Percentiles rank a stretch among this genome's conserved stretches.
Conservation (phyloP, 192 early-diverging fungal genomes). For the Rhizoclosmatium globosum region DNA sequence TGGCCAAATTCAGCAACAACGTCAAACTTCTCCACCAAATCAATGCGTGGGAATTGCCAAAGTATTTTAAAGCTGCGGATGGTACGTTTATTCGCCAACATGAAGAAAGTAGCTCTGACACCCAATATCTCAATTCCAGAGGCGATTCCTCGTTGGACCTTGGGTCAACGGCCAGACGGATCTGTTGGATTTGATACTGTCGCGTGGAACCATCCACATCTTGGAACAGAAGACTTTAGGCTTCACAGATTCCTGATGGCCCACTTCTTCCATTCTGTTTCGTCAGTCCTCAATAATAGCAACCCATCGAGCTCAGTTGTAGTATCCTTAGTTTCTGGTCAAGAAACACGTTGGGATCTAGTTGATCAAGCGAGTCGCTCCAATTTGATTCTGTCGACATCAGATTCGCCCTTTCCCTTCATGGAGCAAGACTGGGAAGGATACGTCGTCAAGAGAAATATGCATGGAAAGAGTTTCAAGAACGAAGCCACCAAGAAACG, state of each 20-base stretch:
- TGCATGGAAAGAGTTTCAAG: constrained; percentile 62
- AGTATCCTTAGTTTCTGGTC: constrained; percentile 59
- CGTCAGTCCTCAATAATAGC: constrained; percentile 34
- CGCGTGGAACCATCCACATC: constrained; percentile 68
- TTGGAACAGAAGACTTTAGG: constrained; percentile 67
- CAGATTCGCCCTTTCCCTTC: constrained; percentile 44
- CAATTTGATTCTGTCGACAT: constrained; percentile 36
- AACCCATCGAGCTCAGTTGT: constrained; percentile 37
- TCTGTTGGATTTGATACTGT: constrained; percentile 44
- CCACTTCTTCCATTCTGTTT: constrained; percentile 59
- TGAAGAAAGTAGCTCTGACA: not conserved
- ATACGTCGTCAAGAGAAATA: constrained; percentile 63
- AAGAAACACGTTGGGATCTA: constrained; percentile 63
- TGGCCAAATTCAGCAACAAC: constrained; percentile 24
- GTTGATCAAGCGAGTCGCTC: constrained; percentile 48
- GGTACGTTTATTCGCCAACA: not conserved
- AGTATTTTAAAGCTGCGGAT: not conserved
- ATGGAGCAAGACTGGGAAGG: constrained; percentile 57
- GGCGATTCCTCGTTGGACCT: constrained; percentile 1
- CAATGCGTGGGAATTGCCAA: constrained; percentile 64
- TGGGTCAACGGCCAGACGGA: constrained; percentile 16
- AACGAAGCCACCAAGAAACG: constrained; percentile 56
- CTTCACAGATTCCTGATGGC: constrained; percentile 67
- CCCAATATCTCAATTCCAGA: not conserved
- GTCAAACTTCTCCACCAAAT: constrained; percentile 56